phyloP scores from a whole-genome alignment of 2,329 filamentous ascomycete genomes.

The Fusarium mundagurra region DNA sequence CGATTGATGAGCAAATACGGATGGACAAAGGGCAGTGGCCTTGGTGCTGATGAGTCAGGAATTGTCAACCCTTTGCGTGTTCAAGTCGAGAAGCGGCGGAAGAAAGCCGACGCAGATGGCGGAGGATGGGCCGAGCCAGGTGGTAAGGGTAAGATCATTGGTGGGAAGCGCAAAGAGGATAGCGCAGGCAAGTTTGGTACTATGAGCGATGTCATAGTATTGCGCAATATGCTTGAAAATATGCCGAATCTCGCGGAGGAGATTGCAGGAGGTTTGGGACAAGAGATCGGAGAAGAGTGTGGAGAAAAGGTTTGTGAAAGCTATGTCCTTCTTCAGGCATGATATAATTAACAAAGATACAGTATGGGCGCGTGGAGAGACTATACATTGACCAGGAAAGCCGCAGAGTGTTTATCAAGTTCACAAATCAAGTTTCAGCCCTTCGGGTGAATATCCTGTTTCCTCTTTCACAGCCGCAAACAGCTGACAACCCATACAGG shows the following conservation, averaged over 20 bases:
- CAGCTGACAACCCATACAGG: constrained; percentile 58
- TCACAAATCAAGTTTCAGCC: constrained; percentile 85
- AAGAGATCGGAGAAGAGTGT: constrained; percentile 96
- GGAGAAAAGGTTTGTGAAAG: constrained; percentile 70
- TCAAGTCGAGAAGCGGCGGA: constrained; percentile 86
- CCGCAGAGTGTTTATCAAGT: constrained; percentile 88
- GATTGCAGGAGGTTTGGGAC: constrained; percentile 78
- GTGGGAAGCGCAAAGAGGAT: constrained; percentile 68
- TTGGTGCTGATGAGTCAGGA: constrained; percentile 83
- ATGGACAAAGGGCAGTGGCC: constrained; percentile 87
- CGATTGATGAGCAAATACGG: constrained; percentile 94
- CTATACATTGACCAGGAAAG: constrained; percentile 76
- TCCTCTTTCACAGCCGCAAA: background rate
- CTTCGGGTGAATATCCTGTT: constrained; percentile 71
- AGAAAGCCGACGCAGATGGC: constrained; percentile 79
- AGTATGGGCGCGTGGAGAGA: constrained; percentile 86
- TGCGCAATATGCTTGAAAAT: constrained; percentile 86
- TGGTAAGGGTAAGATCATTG: constrained; percentile 81
- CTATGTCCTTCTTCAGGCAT: background rate
- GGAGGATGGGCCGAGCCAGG: constrained; percentile 78
- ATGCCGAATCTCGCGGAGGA: constrained; percentile 82
- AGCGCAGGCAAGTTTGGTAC: constrained; percentile 66
- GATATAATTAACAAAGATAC: constrained; percentile 20
- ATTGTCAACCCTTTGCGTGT: constrained; percentile 87
- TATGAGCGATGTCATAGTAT: constrained; percentile 84